Evolutionary conservation across 169 alveolate species (phyloP), one percentile per base, ranked within the genome.

Genomic region (Hepatocystis sp.): DNA sequence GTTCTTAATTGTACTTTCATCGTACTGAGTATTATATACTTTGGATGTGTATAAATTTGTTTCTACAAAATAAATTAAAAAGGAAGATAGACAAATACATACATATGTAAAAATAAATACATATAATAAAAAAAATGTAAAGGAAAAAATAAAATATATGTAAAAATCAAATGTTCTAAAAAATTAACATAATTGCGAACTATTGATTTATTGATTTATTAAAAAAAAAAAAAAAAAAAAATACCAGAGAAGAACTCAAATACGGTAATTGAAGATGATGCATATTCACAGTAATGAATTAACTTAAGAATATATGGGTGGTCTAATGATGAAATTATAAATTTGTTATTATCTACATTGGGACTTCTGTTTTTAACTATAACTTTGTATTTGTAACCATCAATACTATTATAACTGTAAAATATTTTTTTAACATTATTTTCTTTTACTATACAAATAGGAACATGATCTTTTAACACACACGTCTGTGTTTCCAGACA

Each of bases 221-320:
- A n/a, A n/a, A n/a, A n/a, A n/a, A n/a, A n/a, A n/a, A n/a, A n/a
- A n/a, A n/a, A n/a, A n/a, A n/a, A n/a, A n/a, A n/a, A n/a, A n/a
- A n/a, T n/a, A n/a, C 86, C 71, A 56, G 71, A 55, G 49, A 71
- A 71, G 11, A 56, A 71, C 68, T 71, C 86, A 56, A 58, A 71
- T 46, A 71, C 71, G 11, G 44, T 55, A 21, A 44, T 71, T n/a
- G 42, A 32, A 7, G 47, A 71, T 23, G 67, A 71, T 23, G 42
- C 68, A 19, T 40, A 71, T 27, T 56, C 86, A 42, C 44, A 27
- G 17, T 21, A 56, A 44, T 71, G 71, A 56, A 71, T 56, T 61
- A 71, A 55, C 46, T 71, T 56, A 55, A 71, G 19, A 7, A 71
- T 71, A 40, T 56, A 28, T 27, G 86, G 71, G 32, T 71, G 86